Base-by-base conservation (phyloP, 495 filamentous ascomycete species). In the Podospora pseudoanserina region DNA sequence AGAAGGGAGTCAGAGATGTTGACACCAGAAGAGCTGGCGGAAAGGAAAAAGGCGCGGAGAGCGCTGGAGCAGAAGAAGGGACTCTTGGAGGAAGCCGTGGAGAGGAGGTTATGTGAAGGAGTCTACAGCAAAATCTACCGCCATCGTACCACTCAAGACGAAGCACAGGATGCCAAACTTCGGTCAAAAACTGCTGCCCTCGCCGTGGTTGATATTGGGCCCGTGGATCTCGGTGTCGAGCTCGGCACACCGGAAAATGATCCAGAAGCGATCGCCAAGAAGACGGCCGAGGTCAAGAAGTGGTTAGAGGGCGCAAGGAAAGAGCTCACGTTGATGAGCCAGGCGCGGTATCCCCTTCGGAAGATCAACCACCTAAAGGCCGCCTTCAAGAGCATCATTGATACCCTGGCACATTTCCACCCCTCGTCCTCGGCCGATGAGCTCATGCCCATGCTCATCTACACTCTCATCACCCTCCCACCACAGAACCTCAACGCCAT, bases 371-470 rank as follows among this genome's bases (percentile, higher is more conserved):
- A 92, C 73, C 86, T 99, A 64, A 94, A 93, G 65, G 86, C 89
- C 6, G 90, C 92, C 0, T 94, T 98, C 76, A 97, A 97, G 81
- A 88, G 88, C 70, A 97, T 99, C 62, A 95, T 99, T 56, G 94
- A 97, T 79, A 90, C 92, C 1, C 81, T 97, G 26, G 73, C 88
- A 82, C 75, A 86, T 67, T 87, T 87, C 65, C 91, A 93, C 60
- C 92, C 96, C 15, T 93, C 94, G 2, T 97, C 95, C 0, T 97
- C 94, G 6, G 95, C 95, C 1, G 95, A 99, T 73, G 94, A 97
- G 77, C 94, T 99, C 64, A 88, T 99, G 71, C 95, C 95, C 0
- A 96, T 96, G 70, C 83, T 99, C 61, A 99, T 99, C 65, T 98
- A 95, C 76, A 91, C 92, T 1, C 85, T 99, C 57, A 93, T 98